Conservation (phyloP, 192 early-diverging fungal species). For the Linnemannia elongata region DNA sequence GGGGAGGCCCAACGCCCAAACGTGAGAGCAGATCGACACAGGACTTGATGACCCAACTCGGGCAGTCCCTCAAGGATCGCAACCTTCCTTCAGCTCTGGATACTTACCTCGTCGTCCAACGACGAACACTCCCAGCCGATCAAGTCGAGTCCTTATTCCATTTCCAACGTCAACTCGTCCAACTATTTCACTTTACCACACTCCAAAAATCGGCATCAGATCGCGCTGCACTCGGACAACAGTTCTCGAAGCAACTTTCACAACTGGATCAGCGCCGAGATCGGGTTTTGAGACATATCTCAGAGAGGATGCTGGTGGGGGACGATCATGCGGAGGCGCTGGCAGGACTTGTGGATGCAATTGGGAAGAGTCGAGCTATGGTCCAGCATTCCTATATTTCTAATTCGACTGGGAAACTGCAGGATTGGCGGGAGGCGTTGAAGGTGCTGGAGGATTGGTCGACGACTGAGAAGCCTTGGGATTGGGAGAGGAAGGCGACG, state of each 20-base stretch:
- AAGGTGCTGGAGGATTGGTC: constrained; percentile 32
- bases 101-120: constrained; percentile 7
- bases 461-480: background rate
- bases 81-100: constrained; percentile 10
- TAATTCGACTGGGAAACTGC: background rate
- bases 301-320: constrained; percentile 4
- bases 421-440: constrained; percentile 38
- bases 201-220: background rate
- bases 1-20: background rate
- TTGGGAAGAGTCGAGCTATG: constrained; percentile 34
- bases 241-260: background rate
- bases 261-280: background rate
- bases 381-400: constrained; percentile 12
- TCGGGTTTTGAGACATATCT: constrained; percentile 13
- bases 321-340: background rate
- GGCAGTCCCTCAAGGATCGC: background rate
- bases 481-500: background rate
- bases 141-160: background rate
- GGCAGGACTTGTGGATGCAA: constrained; percentile 27
- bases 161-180: constrained; percentile 18
- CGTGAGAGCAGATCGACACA: constrained; percentile 1
- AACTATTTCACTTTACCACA: constrained; percentile 19
- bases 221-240: background rate
- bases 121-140: background rate
- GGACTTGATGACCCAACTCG: background rate